phyloP scores from a whole-genome alignment of 176 grass and related monocot genomes.

The Dendrocalamus sinicus region DNA sequence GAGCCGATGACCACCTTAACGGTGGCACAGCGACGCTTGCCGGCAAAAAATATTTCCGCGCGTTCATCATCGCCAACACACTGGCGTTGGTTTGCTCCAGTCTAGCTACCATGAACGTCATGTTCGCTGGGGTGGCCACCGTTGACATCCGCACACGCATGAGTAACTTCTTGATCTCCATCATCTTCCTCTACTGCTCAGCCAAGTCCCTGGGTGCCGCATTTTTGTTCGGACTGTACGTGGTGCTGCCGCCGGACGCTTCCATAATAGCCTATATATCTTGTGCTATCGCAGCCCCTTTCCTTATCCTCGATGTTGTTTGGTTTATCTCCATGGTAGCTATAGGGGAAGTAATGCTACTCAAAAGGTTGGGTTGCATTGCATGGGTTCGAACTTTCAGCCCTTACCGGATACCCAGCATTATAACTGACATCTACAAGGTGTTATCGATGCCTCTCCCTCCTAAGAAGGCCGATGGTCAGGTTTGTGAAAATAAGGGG shows the following conservation, averaged over 20 bases:
- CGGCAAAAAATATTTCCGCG: conserved; percentile 28
- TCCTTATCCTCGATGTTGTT: neutral
- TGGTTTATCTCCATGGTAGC: neutral
- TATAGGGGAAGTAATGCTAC: conserved; percentile 4
- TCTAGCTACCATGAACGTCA: conserved; percentile 29
- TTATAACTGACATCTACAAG: neutral
- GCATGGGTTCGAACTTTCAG: neutral
- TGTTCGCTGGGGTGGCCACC: conserved; percentile 50
- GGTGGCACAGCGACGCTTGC: conserved; percentile 49
- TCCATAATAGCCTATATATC: neutral
- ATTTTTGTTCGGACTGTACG: conserved; percentile 13
- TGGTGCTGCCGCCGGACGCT: neutral
- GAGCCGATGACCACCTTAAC: neutral
- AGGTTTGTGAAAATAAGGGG: no score
- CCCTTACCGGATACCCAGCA: neutral
- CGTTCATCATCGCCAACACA: conserved; percentile 51
- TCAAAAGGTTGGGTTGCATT: neutral
- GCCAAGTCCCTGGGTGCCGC: neutral
- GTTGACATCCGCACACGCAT: conserved; percentile 48
- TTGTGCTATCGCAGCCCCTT: neutral
- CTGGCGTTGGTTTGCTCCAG: conserved; percentile 55
- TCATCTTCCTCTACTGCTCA: neutral
- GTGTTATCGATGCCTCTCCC: neutral
- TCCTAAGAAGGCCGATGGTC: neutral
- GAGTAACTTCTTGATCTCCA: conserved; percentile 5